Evolutionary conservation across 371 early-diverging fungal species (phyloP).

Genomic region (Parasitella parasitica): DNA sequence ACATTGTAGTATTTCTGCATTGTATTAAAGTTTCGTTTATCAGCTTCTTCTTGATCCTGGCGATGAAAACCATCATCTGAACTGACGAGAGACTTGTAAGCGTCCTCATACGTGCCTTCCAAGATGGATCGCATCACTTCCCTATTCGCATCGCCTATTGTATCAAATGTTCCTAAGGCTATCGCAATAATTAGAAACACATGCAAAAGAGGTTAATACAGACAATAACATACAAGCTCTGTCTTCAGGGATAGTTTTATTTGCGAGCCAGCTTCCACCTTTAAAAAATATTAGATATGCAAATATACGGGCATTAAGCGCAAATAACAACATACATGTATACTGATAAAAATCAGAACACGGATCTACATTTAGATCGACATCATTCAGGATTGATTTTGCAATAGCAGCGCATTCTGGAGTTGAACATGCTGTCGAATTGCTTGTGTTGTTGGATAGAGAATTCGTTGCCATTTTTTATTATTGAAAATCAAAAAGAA

Average conservation of each 20-base stretch:
- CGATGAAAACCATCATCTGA: slow-evolving; percentile 8
- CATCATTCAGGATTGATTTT: slow-evolving; percentile 24
- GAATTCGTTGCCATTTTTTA: background rate
- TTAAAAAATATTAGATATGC: background rate
- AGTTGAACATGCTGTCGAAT: slow-evolving; percentile 26
- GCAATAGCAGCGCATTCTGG: slow-evolving; percentile 47
- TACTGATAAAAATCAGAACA: slow-evolving; percentile 53
- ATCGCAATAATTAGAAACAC: background rate
- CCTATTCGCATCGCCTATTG: slow-evolving; percentile 35
- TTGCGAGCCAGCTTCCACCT: slow-evolving; percentile 53
- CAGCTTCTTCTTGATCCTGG: slow-evolving; percentile 16
- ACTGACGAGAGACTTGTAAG: slow-evolving; percentile 20
- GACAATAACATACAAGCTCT: slow-evolving; percentile 28
- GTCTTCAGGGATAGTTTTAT: slow-evolving; percentile 45
- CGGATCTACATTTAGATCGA: slow-evolving; percentile 36
- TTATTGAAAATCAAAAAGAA: background rate
- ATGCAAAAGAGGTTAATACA: background rate
- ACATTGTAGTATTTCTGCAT: slow-evolving; percentile 49
- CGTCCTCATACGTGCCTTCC: slow-evolving; percentile 18
- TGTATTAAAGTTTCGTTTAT: slow-evolving; percentile 43
- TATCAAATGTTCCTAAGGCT: slow-evolving; percentile 26
- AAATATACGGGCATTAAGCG: background rate
- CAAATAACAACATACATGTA: slow-evolving; percentile 42
- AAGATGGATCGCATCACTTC: slow-evolving; percentile 19
- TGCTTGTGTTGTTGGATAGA: background rate